Evolutionary conservation across 2,329 filamentous ascomycete genomes (phyloP).

Genomic region (Calonectria henricotiae): DNA sequence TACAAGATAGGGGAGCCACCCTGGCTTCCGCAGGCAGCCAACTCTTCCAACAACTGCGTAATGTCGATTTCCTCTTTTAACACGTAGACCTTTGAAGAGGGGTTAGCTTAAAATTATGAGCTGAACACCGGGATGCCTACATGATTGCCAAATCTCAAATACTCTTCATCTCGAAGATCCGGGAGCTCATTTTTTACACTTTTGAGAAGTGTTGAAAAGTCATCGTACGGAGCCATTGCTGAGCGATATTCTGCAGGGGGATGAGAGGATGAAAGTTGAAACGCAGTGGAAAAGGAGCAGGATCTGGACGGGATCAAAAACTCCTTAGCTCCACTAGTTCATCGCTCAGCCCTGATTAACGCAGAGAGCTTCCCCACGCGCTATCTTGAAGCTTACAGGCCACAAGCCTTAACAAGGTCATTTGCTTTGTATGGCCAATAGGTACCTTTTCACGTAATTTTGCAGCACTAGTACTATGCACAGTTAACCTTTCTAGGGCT

Average conservation of each 20-base stretch:
- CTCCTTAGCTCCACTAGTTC: too few relatives aligned
- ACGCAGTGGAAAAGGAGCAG: background rate
- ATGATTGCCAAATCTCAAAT: slow-evolving; percentile 5
- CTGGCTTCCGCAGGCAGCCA: background rate
- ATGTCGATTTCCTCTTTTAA: background rate
- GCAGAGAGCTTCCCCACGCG: too few relatives aligned
- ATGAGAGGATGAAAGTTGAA: background rate
- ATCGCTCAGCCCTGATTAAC: too few relatives aligned
- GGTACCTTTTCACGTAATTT: too few relatives aligned
- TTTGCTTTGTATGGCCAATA: too few relatives aligned
- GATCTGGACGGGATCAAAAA: background rate
- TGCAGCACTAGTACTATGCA: too few relatives aligned
- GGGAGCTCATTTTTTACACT: background rate
- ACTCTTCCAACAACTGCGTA: background rate
- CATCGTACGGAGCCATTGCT: background rate
- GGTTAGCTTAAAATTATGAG: background rate
- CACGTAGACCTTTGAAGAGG: background rate
- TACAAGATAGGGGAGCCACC: background rate
- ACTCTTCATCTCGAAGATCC: background rate
- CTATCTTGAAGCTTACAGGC: background rate
- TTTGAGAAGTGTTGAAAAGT: background rate
- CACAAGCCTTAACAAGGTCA: background rate
- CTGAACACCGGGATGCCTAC: background rate
- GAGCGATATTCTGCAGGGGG: too few relatives aligned
- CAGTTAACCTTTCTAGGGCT: too few relatives aligned